Conservation (phyloP, 176 grass and related monocot genomes). For the Luzula sylvatica region DNA sequence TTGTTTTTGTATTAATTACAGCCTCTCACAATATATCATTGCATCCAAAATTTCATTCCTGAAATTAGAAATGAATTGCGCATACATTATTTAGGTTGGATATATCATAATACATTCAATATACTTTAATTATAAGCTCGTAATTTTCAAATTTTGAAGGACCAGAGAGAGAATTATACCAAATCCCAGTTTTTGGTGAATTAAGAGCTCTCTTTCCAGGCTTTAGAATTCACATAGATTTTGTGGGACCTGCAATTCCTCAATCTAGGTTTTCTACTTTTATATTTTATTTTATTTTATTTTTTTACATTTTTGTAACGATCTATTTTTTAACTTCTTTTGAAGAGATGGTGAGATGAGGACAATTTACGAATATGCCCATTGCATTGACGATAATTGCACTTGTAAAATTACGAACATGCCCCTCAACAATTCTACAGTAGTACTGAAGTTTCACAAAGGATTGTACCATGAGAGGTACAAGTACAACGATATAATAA, state of each 20-base stretch:
- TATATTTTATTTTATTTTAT: not conserved
- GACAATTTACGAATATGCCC: constrained; percentile 40
- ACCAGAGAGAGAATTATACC: constrained; percentile 73
- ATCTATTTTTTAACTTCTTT: constrained; percentile 6
- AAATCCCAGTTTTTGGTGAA: constrained; percentile 65
- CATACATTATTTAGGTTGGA: constrained; percentile 94
- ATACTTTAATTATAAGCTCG: not conserved
- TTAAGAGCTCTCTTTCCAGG: constrained; percentile 72
- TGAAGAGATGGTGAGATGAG: constrained; percentile 62
- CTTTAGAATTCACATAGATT: constrained; percentile 42
- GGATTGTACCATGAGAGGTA: constrained; percentile 83
- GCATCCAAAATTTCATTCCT: constrained; percentile 45
- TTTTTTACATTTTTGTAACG: not conserved
- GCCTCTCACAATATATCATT: constrained; percentile 80
- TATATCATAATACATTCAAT: not conserved
- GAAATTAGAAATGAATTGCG: constrained; percentile 31
- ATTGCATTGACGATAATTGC: constrained; percentile 55
- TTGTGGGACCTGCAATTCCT: constrained; percentile 86
- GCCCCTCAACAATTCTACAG: constrained; percentile 21
- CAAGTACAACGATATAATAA: constrained; percentile 45
- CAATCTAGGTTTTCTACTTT: constrained; percentile 41
- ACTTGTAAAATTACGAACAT: constrained; percentile 44
- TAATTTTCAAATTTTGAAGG: constrained; percentile 41
- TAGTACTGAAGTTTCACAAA: constrained; percentile 55
- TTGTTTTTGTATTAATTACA: constrained; percentile 24